phyloP scores from a whole-genome alignment of 1,284 basidiomycete species.

The Puccinia brachypodii region DNA sequence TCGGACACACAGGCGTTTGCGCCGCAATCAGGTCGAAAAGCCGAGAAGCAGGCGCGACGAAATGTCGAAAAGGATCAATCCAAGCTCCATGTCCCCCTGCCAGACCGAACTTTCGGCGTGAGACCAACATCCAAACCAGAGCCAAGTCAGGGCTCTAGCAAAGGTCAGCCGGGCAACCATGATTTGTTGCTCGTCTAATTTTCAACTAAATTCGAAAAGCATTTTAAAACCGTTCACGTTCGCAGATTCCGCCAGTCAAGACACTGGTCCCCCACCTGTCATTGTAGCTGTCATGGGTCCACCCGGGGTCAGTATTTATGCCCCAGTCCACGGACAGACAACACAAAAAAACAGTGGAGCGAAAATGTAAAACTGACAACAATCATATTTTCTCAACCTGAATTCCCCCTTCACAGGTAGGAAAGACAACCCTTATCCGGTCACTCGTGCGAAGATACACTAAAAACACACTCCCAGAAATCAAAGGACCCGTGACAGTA shows the following conservation, averaged over 20 bases:
- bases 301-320: constrained; percentile 68
- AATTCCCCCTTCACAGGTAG: constrained; percentile 61
- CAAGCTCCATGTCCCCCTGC: constrained; percentile 89
- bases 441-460: constrained; percentile 88
- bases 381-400: background rate
- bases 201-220: constrained; percentile 5
- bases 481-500: constrained; percentile 93
- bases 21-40: constrained; percentile 79
- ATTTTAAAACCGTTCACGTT: background rate
- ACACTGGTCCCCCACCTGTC: constrained; percentile 74
- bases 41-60: constrained; percentile 81
- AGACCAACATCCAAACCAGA: background rate
- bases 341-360: background rate
- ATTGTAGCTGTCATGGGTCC: constrained; percentile 97
- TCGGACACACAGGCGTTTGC: constrained; percentile 69
- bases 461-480: constrained; percentile 87
- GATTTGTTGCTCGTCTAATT: background rate
- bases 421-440: constrained; percentile 92
- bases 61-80: constrained; percentile 93
- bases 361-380: background rate
- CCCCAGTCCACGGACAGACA: background rate
- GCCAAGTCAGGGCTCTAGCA: constrained; percentile 42
- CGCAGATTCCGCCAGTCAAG: constrained; percentile 64
- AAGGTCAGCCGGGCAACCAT: constrained; percentile 28
- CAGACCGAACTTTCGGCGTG: constrained; percentile 76